phyloP scores from a whole-genome alignment of 345 rosid species.

The Melastoma malabathricum region DNA sequence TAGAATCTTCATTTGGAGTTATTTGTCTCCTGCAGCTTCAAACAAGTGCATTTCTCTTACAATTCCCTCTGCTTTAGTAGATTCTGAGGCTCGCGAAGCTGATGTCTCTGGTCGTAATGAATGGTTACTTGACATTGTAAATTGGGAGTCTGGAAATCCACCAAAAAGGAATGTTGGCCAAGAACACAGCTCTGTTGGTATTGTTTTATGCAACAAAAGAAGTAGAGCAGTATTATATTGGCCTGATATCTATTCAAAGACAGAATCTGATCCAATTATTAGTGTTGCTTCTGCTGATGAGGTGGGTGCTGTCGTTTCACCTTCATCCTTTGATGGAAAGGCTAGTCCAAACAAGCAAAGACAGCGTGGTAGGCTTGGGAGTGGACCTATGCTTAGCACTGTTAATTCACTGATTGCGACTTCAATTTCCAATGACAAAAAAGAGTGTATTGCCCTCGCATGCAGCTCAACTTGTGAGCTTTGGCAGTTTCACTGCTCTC shows the following conservation, averaged over 20 bases:
- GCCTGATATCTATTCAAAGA: slow-evolving; percentile 49
- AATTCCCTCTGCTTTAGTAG: slow-evolving; percentile 35
- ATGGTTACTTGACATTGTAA: slow-evolving; percentile 61
- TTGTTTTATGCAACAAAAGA: slow-evolving; percentile 51
- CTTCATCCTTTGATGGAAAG: slow-evolving; percentile 29
- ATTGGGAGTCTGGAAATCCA: slow-evolving; percentile 37
- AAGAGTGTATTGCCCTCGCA: slow-evolving; percentile 48
- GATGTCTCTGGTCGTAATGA: slow-evolving; percentile 16
- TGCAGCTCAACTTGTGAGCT: slow-evolving; percentile 65
- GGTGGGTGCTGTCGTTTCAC: slow-evolving; percentile 11
- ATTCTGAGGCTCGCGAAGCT: slow-evolving; percentile 15
- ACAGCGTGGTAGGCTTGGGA: slow-evolving; percentile 20
- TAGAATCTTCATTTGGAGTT: slow-evolving; percentile 65
- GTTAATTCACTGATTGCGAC: slow-evolving; percentile 64
- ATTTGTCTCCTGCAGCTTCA: slow-evolving; percentile 35
- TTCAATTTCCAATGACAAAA: slow-evolving; percentile 19
- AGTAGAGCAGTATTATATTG: slow-evolving; percentile 54
- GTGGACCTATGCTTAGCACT: slow-evolving; percentile 18
- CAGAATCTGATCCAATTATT: slow-evolving; percentile 27
- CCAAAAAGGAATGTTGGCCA: slow-evolving; percentile 22
- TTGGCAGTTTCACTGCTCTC: slow-evolving; percentile 62
- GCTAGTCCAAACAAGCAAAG: slow-evolving; percentile 18
- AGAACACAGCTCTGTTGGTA: slow-evolving; percentile 29
- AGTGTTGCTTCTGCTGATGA: slow-evolving; percentile 31
- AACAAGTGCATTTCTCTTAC: slow-evolving; percentile 47